Percentiles rank a stretch among this genome's conserved stretches.
phyloP scores from a whole-genome alignment of 2,329 filamentous ascomycete species.

The Fusarium floridanum region DNA sequence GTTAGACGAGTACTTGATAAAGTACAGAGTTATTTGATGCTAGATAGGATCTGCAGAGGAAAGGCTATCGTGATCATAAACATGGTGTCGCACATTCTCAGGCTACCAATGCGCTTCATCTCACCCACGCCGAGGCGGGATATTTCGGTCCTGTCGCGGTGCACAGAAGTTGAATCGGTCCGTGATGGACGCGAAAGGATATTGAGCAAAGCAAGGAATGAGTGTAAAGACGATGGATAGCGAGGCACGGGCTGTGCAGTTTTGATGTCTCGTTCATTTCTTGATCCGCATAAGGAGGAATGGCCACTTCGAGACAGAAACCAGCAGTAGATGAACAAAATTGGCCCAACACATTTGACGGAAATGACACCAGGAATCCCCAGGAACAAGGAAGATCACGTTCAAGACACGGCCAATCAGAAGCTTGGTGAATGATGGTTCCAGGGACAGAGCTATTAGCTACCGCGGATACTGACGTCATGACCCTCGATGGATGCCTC shows the following conservation, averaged over 20 bases:
- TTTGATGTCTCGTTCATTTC: not conserved
- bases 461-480: constrained; percentile 31
- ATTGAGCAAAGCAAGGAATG: not conserved
- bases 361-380: not conserved
- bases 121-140: not conserved
- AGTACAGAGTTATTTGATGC: not conserved
- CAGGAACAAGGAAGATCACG: not conserved
- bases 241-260: not conserved
- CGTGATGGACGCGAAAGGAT: not conserved
- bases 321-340: not conserved
- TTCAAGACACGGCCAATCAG: constrained; percentile 17
- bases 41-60: not conserved
- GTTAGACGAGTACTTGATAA: not conserved
- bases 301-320: not conserved
- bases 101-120: not conserved
- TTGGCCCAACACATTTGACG: not conserved
- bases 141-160: not conserved
- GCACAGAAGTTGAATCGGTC: not conserved
- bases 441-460: constrained; percentile 29
- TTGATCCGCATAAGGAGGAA: not conserved
- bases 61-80: not conserved
- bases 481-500: constrained; percentile 2
- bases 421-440: constrained; percentile 20
- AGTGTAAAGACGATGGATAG: not conserved
- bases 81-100: not conserved